Percentiles rank a stretch among this genome's conserved stretches.
Conservation (phyloP, 2,329 filamentous ascomycete genomes). For the Neocucurbitaria cava region DNA sequence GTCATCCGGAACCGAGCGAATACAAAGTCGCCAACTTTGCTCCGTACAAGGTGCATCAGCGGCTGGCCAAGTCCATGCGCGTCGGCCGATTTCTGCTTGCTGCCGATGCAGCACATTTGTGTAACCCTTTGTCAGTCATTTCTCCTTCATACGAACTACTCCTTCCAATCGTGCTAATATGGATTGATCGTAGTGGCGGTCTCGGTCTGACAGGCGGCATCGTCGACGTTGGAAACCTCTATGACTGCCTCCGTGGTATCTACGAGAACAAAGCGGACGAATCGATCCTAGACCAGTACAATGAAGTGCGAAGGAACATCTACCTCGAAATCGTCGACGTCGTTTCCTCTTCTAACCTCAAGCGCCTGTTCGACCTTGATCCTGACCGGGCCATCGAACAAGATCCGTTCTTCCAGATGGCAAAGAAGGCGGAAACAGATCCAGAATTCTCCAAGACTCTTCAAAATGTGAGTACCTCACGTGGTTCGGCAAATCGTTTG, state of each 20-base stretch:
- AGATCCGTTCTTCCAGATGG: slow-evolving; percentile 48
- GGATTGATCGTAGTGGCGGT: slow-evolving; percentile 56
- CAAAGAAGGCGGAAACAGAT: slow-evolving; percentile 42
- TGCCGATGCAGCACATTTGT: slow-evolving; percentile 65
- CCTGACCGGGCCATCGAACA: slow-evolving; percentile 45
- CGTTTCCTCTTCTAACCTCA: slow-evolving; percentile 46
- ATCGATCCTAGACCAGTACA: slow-evolving; percentile 17
- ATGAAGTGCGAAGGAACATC: slow-evolving; percentile 11
- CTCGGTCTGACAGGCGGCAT: slow-evolving; percentile 67
- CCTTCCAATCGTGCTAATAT: background rate
- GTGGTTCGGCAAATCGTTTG: background rate
- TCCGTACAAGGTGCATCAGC: slow-evolving; percentile 66
- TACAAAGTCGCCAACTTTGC: slow-evolving; percentile 62
- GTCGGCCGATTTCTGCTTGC: slow-evolving; percentile 62
- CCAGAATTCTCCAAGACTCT: slow-evolving; percentile 31
- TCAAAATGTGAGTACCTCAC: slow-evolving; percentile 30
- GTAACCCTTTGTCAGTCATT: slow-evolving; percentile 52
- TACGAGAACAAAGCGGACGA: slow-evolving; percentile 8
- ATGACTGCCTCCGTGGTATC: slow-evolving; percentile 57
- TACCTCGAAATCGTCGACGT: slow-evolving; percentile 11
- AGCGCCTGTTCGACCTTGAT: slow-evolving; percentile 44
- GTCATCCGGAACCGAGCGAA: slow-evolving; percentile 62
- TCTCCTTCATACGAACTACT: slow-evolving; percentile 33
- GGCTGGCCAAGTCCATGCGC: slow-evolving; percentile 61
- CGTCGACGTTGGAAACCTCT: slow-evolving; percentile 64